Evolutionary conservation across 1,284 basidiomycete species (phyloP), one percentile per base, ranked within the genome.

Genomic region (Trametes sp.): DNA sequence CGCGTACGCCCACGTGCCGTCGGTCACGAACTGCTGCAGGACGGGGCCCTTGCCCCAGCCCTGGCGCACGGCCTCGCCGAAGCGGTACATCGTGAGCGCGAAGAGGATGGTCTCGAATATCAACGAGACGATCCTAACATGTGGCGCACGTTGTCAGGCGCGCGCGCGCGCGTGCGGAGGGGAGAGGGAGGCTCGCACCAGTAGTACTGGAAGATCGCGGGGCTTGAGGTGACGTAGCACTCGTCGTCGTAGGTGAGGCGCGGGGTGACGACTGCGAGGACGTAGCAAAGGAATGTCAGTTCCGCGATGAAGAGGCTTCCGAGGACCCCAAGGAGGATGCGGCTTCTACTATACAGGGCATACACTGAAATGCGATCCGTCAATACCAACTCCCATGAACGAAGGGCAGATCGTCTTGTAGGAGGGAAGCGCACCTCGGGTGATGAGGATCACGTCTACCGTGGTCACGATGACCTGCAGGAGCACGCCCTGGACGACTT

Each of bases 1-100:
- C 8, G 69, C 61, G 54, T 70, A 74, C 14, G 72, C 72, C 73
- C 73, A 74, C 16, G 71, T 73, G 33, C 73, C 73, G 62, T 74
- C 73, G 7, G 64, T 36, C 23, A 73, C 59, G 57, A 74, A 72
- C 42, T 70, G 65, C 41, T 63, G 53, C 65, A 74, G 67, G 35
- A 74, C 61, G 14, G 70, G 66, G n/a, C 68, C 65, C 6, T 61
- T 60, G n/a, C 71, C 70, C 70, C 70, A 72, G 4, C 72, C 70
- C 10, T 65, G 60, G 31, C 56, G 55, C 38, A 69, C 54, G 9
- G 69, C 71, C 7, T 58, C 57, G 45, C 63, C 4, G 49, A 73
- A 73, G 36, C 72, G 71, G 42, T 53, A 58, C 45, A 73, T 54
- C 7, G 73, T 74, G 24, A 74, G 61, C 9, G 57, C 48, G 50